phyloP scores from a whole-genome alignment of 768 basidiomycete species.

The Baorangia bicolor region DNA sequence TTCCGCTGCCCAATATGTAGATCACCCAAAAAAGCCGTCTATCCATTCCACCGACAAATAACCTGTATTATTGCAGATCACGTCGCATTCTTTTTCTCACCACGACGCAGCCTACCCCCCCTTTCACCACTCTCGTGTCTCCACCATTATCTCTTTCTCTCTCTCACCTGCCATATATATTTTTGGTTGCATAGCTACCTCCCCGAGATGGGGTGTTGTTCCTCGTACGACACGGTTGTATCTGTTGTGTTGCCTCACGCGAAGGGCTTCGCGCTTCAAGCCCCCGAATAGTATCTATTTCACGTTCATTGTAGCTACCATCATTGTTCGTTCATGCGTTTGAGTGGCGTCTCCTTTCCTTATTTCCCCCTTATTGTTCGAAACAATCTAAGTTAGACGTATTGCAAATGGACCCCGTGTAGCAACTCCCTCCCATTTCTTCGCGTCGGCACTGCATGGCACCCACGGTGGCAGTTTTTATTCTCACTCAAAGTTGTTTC shows the following conservation, averaged over 20 bases:
- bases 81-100: constrained; percentile 5
- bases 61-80: constrained; percentile 21
- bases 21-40: constrained; percentile 14
- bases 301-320: background rate
- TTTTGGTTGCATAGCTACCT: constrained; percentile 28
- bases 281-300: constrained; percentile 37
- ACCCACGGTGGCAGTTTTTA: background rate
- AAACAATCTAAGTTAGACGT: background rate
- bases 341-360: background rate
- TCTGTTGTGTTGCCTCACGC: constrained; percentile 32
- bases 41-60: background rate
- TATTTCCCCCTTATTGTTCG: background rate
- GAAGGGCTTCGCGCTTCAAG: constrained; percentile 53
- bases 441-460: background rate
- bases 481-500: background rate
- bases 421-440: background rate
- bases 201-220: constrained; percentile 8
- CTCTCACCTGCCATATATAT: constrained; percentile 32
- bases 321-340: background rate
- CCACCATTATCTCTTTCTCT: background rate
- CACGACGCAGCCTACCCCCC: background rate
- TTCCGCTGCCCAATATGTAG: constrained; percentile 16
- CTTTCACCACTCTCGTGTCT: background rate
- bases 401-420: background rate
- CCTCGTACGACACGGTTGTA: constrained; percentile 21